Base-by-base conservation (phyloP, 768 basidiomycete genomes). In the Paxillus ammoniavirescens region DNA sequence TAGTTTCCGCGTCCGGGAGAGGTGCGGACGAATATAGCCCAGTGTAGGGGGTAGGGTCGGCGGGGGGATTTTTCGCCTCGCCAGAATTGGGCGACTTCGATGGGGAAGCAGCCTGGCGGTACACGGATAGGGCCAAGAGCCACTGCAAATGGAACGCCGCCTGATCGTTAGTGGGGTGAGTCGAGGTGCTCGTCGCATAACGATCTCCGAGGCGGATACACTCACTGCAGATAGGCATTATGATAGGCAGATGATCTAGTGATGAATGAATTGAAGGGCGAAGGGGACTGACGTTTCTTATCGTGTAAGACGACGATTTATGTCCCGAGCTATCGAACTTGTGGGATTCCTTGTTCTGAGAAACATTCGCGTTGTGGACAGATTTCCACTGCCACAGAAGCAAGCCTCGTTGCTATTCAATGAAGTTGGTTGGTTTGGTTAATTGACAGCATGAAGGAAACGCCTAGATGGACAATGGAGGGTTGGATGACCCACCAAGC, bases 51-150 rank as follows among this genome's bases (percentile, higher is more conserved):
- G 9, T 30, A 28, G 17, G 60, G 57, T 0, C 49, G 55, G 1
- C 57, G 54, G 10, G 30, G 53, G 3, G 41, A 53, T 46, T 42
- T 18, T 42, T 63, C 57, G 30, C 31, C 51, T 28, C 56, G 70
- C 64, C 64, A 71, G 50, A 70, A 71, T 36, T 71, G 70, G 46
- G 49, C 53, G 42, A 70, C 54, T 14, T 66, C 67, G 56, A 71
- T 54, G 5, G 64, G 48, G 54, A 60, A 60, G 48, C 47, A 56
- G 1, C 58, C 58, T 0, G 55, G 26, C 0, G 65, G 65, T 15
- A 65, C 63, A 14, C 41, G 56, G 21, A 66, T 54, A 2, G 55
- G 48, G 13, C 8, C 28, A 7, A 60, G 57, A 40, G 42, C 30
- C 9, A 49, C 45, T 3, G 50, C 56, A 26, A 57, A 53, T 12